Evolutionary conservation across 495 filamentous ascomycete genomes (phyloP), one percentile per base, ranked within the genome.

Genomic region (Glonium stellatum): DNA sequence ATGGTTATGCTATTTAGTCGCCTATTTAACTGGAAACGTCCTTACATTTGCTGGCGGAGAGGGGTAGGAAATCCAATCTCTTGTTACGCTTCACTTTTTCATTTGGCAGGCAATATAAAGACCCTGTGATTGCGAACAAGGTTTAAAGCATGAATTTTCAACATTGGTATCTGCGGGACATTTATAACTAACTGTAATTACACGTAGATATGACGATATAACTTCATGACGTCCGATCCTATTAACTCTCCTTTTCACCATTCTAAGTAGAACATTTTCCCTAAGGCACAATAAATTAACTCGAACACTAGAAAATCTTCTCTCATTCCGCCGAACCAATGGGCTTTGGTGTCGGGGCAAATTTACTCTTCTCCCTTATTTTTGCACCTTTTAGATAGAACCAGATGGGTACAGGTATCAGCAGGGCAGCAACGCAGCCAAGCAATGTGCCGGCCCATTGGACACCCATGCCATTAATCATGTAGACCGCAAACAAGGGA

Each of bases 401-500:
- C 60, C 81, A 60, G 49, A 91, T 68, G 34, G 90, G 89, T 58
- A 93, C 88, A 0, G 89, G 90, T 13, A 91, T 81, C 34, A 93
- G 76, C 0, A 76, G 61, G 12, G 78, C 76, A 15, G 86, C 87
- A 31, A 95, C 76, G 63, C 81, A 87, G 15, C 90, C 90, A 8
- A 95, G 79, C 23, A 95, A 72, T 0, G 89, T 91, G 18, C 82
- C 75, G 0, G 89, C 87, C 83, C 85, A 92, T 59, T 92, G 74
- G 49, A 95, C 85, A 41, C 87, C 85, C 71, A 95, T 79, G 37
- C 78, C 81, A 3, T 84, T 72, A 70, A 90, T 92, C 87, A 95
- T 90, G 63, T 92, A 86, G 11, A 75, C 81, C 0, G 84, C 79
- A 69, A 96, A 96, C 2, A 96, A 78, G 11, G 91, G 91, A 73